Base-by-base conservation (phyloP, 2,329 filamentous ascomycete genomes). In the Fusarium acutatum region DNA sequence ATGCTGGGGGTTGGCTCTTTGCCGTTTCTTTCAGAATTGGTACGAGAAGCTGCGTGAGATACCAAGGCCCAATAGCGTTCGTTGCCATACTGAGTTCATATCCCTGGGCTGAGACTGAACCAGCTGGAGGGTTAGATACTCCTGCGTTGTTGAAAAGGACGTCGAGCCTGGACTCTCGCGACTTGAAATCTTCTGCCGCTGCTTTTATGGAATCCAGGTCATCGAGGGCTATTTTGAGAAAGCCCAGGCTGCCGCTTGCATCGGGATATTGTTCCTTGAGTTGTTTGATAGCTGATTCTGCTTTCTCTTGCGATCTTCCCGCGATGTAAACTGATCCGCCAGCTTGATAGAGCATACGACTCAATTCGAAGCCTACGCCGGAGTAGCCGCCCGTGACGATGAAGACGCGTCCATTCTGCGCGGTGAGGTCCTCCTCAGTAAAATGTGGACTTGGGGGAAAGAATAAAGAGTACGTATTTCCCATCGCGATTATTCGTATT, bases 131-230 rank as follows among this genome's bases (percentile, higher is more conserved):
- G 4, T 58, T 59, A 6, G 69, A 68, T 5, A 73, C 53, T 3
- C 74, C 74, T 1, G 74, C 71, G 12, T 76, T 76, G 18, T 76
- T 76, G 50, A 72, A 75, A 1, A 75, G 37, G 3, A 71, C 52
- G 17, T 76, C 54, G 2, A 76, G 40, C 11, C 62, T 59, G 7
- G 65, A 62, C 9, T 76, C 74, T 14, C 37, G 43, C 0, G 50
- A 26, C 11, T 41, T 22, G 43, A 76, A 76, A 11, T 71, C 35
- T 15, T 64, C 49, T 9, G 54, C 65, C 0, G 73, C 65, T 17
- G 22, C 20, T 37, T 63, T 61, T 14, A 76, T 53, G 17, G 58
- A 61, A 8, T 46, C 34, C 11, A 76, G 30, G n/a, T 76, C 69
- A 13, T 62, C 61, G 3, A 76, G 43, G 4, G 67, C 47, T 37